Base-by-base conservation (phyloP, 2,329 filamentous ascomycete genomes). In the Aureobasidium sp. region DNA sequence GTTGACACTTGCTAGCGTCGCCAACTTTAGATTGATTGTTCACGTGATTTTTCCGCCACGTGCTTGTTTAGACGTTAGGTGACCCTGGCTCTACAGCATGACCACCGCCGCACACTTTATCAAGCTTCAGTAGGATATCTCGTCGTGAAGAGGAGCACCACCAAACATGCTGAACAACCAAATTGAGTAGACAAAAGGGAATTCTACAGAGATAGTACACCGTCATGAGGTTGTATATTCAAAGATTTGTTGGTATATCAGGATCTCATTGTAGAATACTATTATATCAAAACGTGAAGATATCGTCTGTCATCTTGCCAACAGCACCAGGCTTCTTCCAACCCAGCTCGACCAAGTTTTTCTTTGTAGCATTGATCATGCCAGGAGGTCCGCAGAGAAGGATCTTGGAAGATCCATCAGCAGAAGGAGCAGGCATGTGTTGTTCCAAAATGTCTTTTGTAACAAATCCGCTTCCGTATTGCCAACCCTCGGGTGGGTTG, bases 261-360 rank as follows among this genome's bases (percentile, higher is more conserved):
- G 17, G n/a, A 7, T 38, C 35, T 8, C 3, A 38, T 38, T 38
- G 33, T 29, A 17, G n/a, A 2, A 27, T 17, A 51, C 19, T 29
- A 31, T 7, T 23, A 17, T 23, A 27, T 51, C 88, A 90, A 76
- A 97, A 97, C 70, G 89, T 91, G 79, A 97, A 96, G 67, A 97
- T 88, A 76, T 96, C 93, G 75, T 97, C 92, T 71, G 90, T 87
- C 63, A 96, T 84, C 83, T 96, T 96, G 84, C 90, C 95, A 68
- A 96, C 90, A 42, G 91, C 89, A 61, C 86, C 84, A 37, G 92
- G 89, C 81, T 95, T 95, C 73, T 90, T 82, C 79, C 87, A 97
- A 57, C 92, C 93, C 27, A 96, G 81, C 65, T 65, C 62, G 4
- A 59, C 61, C 49, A 68, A 50, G 37, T 57, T 64, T 65, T 77